These are phyloP conservation scores for Hibiscus syriacus DNA, from an alignment of 345 rosid genomes.

Conservation along the genomic window DNA sequence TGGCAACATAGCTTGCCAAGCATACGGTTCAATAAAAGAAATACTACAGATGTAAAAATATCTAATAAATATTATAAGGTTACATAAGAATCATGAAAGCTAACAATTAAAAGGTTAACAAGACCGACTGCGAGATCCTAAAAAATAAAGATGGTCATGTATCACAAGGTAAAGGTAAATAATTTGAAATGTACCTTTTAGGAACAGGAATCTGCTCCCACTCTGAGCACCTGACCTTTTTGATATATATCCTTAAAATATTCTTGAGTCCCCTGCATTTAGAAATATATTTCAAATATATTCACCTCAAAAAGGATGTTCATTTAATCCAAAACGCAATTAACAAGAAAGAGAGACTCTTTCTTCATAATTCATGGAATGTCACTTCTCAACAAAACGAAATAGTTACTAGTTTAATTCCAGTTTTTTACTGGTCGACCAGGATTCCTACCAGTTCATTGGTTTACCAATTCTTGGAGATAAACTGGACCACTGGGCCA, in stretches of 20 bases:
- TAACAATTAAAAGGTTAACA: not conserved
- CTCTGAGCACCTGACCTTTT: constrained; percentile 68
- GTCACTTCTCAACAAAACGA: not conserved
- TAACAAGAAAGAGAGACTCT: not conserved
- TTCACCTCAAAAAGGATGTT: not conserved
- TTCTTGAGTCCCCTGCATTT: constrained; percentile 79
- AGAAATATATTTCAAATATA: constrained; percentile 7
- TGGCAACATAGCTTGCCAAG: not conserved
- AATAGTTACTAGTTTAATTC: not conserved
- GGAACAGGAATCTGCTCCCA: constrained; percentile 90
- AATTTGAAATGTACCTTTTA: constrained; percentile 45
- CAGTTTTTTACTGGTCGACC: not conserved
- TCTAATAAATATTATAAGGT: not conserved
- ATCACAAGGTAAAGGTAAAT: not conserved
- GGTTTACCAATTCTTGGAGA: not conserved
- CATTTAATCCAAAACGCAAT: not conserved
- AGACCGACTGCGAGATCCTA: not conserved
- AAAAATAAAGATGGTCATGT: not conserved
- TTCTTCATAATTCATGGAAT: not conserved
- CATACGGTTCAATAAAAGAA: constrained; percentile 5
- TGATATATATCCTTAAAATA: constrained; percentile 68
- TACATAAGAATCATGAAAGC: not conserved
- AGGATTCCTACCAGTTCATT: not conserved
- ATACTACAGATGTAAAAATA: not conserved
- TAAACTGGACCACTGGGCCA: not conserved